Base-by-base conservation (phyloP, 768 basidiomycete species). In the Auriscalpium orientale region DNA sequence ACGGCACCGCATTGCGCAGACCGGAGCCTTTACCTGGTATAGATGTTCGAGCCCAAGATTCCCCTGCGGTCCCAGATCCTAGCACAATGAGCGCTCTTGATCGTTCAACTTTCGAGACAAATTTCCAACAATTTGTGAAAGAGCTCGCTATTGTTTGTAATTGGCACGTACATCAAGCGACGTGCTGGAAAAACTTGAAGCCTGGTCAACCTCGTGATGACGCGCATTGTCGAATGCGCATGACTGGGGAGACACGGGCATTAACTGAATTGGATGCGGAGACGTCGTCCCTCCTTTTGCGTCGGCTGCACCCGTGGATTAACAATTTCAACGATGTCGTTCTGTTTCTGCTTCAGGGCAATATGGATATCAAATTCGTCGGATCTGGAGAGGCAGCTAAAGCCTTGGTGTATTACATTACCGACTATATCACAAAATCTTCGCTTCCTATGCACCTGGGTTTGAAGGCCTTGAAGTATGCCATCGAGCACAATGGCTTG, bases 171-270 rank as follows among this genome's bases (percentile, higher is more conserved):
- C 75, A 76, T 57, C 56, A 62, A 0, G 37, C 56, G 1, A 74
- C 72, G 0, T 76, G 76, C 55, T 76, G 64, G 58, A 77, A 76
- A 55, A 70, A 76, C 57, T 70, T 66, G 49, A 66, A 62, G 21
- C 50, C 35, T 59, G 37, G 21, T 37, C 18, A 51, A 21, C 62
- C 0, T 57, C 60, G 45, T 54, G 62, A 53, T 74, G 74, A 51
- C 35, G 52, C 54, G 67, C 0, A 74, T 74, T 55, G 64, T 40
- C 50, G 50, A 18, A 65, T 34, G 58, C 72, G 11, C 60, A 70
- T 21, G 50, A 28, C 18, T 51, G 50, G 50, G 7, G 16, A 36
- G 16, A 38, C 36, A 18, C 33, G 20, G 20, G 35, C 52, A 1
- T n/a, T 56, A 2, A 69, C 64, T 2, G 20, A 44, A 0, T 53